Percentiles rank a stretch among this genome's conserved stretches.
Evolutionary conservation across 495 filamentous ascomycete species (phyloP).

Genomic region (Echria macrotheca): DNA sequence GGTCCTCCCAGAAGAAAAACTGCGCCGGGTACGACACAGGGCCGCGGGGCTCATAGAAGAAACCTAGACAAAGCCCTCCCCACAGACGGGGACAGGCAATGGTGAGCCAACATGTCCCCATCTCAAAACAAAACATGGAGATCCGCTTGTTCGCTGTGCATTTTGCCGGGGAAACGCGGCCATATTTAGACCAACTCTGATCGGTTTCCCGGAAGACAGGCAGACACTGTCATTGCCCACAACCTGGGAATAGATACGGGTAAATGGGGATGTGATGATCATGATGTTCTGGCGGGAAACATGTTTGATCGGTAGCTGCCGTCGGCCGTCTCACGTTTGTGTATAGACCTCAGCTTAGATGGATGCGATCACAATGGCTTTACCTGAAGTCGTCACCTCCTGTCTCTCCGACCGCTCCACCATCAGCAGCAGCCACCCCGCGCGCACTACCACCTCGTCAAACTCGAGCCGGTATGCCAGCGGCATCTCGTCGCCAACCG

Average conservation of each 20-base stretch:
- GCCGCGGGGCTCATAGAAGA: slow-evolving; percentile 13
- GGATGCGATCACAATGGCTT: slow-evolving; percentile 54
- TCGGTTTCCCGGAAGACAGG: no score
- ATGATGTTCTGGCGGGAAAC: no score
- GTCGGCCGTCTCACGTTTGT: no score
- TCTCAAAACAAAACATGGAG: slow-evolving; percentile 10
- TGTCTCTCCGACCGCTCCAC: slow-evolving; percentile 53
- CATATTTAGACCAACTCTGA: no score
- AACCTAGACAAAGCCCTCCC: slow-evolving; percentile 13
- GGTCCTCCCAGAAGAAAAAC: slow-evolving; percentile 14
- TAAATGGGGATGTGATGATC: no score
- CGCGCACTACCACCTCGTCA: slow-evolving; percentile 59
- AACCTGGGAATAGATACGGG: no score
- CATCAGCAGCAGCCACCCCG: slow-evolving; percentile 51
- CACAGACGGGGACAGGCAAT: neutral
- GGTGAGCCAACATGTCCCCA: slow-evolving; percentile 8
- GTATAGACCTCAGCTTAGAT: slow-evolving; percentile 27
- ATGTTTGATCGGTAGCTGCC: no score
- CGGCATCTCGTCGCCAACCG: slow-evolving; percentile 53
- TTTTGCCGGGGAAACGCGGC: no score
- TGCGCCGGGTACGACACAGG: slow-evolving; percentile 13
- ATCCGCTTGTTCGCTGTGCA: neutral
- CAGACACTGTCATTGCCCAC: no score
- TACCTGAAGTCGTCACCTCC: slow-evolving; percentile 44
- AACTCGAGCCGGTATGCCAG: slow-evolving; percentile 57